A percentile compares a stretch with the other conserved stretches of the same genome.
Conservation (phyloP, 371 early-diverging fungal genomes). For the Lichtheimia ornata region DNA sequence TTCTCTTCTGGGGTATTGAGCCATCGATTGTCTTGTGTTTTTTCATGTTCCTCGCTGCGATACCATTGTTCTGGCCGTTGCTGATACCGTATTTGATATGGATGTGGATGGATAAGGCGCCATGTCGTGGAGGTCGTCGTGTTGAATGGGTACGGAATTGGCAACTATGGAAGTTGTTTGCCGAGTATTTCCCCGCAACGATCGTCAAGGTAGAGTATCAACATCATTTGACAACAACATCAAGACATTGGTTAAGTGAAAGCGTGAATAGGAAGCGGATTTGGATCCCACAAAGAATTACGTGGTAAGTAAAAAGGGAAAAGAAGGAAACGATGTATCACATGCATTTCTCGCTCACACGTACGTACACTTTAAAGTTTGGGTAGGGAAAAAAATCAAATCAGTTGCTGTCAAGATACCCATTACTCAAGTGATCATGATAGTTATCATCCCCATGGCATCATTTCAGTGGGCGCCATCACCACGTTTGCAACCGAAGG, state of each 20-base stretch:
- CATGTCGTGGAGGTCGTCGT: conserved; percentile 74
- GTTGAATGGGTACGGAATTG: conserved; percentile 55
- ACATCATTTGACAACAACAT: not conserved
- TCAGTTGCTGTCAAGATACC: too few species aligned
- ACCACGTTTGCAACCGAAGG: conserved; percentile 74
- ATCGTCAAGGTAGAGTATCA: conserved; percentile 61
- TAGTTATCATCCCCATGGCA: conserved; percentile 76
- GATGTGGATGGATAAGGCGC: conserved; percentile 58
- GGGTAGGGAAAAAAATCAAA: too few species aligned
- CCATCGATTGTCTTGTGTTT: conserved; percentile 47
- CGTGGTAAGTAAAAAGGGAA: conserved; percentile 1
- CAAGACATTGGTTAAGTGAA: not conserved
- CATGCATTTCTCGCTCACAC: too few species aligned
- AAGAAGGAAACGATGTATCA: too few species aligned
- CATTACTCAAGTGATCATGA: not conserved
- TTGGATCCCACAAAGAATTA: conserved; percentile 67
- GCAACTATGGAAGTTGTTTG: conserved; percentile 71
- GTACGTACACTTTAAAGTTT: too few species aligned
- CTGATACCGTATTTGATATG: conserved; percentile 69
- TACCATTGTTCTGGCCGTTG: conserved; percentile 63
- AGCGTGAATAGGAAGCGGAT: conserved; percentile 55
- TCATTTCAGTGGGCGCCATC: conserved; percentile 78
- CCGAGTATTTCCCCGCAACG: conserved; percentile 78
- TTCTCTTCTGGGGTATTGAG: conserved; percentile 24
- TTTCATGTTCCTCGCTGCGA: conserved; percentile 16